Base-by-base conservation (phyloP, 2,329 filamentous ascomycete species). In the Sarocladium oryzae region DNA sequence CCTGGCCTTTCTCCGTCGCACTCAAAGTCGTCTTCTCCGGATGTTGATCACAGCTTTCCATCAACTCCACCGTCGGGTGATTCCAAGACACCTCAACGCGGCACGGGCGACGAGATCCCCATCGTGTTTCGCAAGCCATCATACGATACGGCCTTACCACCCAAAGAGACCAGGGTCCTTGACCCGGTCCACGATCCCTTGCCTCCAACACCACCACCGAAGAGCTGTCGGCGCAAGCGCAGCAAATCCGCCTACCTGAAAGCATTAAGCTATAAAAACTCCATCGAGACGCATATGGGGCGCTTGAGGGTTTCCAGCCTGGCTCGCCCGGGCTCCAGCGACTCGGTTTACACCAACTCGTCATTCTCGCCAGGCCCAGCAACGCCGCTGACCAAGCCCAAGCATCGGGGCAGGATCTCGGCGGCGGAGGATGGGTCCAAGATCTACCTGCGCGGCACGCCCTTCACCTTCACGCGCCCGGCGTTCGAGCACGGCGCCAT, bases 401-500 rank as follows among this genome's bases (percentile, higher is more conserved):
- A 26, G 18, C 20, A 24, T 6, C n/a, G 18, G 15, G 11, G 33
- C 30, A 49, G 24, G 16, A 20, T 49, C 13, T 36, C 33, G 2
- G 32, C 62, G 13, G 59, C 63, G 3, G 65, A 68, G 15, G 64
- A 68, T 10, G 71, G 74, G 2, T 73, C 77, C 32, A 73, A 70
- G 51, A 59, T 80, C 32, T 77, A 73, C 56, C 65, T 77, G 43
- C 66, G 65, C 50, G 75, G 70, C 46, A 77, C 76, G 0, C 69
- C 72, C 0, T 79, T 67, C 55, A 78, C 77, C 0, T 52, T 75
- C 23, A 76, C 70, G 0, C 71, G 68, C 16, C 76, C 78, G 1
- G 59, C 61, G 2, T 78, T 79, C 58, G 69, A 69, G 7, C 81
- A 84, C 55, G 81, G 80, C 0, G 73, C 72, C 2, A 79, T 84